These are phyloP conservation scores for Aphanoascus verrucosus DNA, from an alignment of 2,329 filamentous ascomycete species.

Conservation along the genomic window DNA sequence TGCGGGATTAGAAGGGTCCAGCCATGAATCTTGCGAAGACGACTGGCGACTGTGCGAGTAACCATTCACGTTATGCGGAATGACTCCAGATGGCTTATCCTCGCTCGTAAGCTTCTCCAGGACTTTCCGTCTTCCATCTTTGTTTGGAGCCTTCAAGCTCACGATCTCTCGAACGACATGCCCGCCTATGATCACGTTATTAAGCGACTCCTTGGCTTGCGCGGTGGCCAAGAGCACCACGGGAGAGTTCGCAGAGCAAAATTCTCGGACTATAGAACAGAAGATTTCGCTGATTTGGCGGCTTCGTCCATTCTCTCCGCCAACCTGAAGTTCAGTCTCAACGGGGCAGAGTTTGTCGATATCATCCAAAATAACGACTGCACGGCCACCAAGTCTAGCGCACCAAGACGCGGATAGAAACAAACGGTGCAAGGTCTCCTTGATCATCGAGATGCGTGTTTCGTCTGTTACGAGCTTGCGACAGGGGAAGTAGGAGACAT, in stretches of 20 bases:
- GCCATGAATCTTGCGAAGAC: constrained; percentile 55
- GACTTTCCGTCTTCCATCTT: constrained; percentile 73
- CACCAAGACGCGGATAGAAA: constrained; percentile 91
- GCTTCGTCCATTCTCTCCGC: constrained; percentile 85
- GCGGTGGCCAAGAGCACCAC: constrained; percentile 85
- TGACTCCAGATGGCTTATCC: constrained; percentile 31
- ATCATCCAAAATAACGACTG: constrained; percentile 82
- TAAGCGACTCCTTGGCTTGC: constrained; percentile 82
- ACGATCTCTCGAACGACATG: constrained; percentile 90
- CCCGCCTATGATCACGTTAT: constrained; percentile 80
- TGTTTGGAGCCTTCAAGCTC: constrained; percentile 79
- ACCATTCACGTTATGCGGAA: constrained; percentile 24
- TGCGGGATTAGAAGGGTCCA: constrained; percentile 57
- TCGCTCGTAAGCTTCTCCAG: constrained; percentile 63
- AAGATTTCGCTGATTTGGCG: constrained; percentile 85
- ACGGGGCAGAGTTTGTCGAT: constrained; percentile 84
- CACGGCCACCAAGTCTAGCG: constrained; percentile 69
- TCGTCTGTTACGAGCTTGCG: constrained; percentile 83
- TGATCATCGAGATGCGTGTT: constrained; percentile 77
- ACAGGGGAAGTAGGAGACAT: constrained; percentile 77
- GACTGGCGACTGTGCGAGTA: constrained; percentile 28
- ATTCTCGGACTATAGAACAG: constrained; percentile 69
- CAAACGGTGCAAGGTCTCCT: constrained; percentile 70
- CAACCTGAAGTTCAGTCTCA: constrained; percentile 88
- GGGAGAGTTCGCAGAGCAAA: constrained; percentile 66